A percentile compares a stretch with the other conserved stretches of the same genome.
phyloP scores from a whole-genome alignment of 1,139 yeast genomes.

The Geotrichum bryndzae region DNA sequence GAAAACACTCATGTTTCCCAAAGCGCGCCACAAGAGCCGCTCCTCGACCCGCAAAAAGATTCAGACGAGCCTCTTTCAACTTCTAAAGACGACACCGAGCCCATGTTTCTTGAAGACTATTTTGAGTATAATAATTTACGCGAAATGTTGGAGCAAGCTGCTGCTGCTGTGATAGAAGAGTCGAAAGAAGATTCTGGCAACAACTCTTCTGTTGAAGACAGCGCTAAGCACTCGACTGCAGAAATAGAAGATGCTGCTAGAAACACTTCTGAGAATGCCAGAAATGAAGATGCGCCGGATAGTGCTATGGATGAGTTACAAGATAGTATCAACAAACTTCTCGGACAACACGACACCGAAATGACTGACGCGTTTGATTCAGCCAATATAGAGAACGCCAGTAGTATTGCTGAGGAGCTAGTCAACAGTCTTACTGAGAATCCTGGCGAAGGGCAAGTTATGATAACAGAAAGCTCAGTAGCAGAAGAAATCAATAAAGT shows the following conservation, averaged over 20 bases:
- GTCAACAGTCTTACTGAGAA: background rate
- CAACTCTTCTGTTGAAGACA: background rate
- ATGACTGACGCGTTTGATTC: background rate
- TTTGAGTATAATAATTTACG: conserved; percentile 7
- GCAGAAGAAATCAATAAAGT: background rate
- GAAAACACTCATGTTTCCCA: background rate
- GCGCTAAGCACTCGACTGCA: background rate
- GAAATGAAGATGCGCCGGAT: background rate
- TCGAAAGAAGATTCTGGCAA: conserved; percentile 24
- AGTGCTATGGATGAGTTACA: conserved; percentile 4
- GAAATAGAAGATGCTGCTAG: background rate
- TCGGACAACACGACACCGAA: conserved; percentile 5
- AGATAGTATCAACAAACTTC: conserved; percentile 6
- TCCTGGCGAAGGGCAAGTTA: background rate
- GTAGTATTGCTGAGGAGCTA: background rate
- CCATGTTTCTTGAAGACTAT: background rate
- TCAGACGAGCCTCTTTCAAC: background rate
- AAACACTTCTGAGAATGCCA: background rate
- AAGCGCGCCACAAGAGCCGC: background rate
- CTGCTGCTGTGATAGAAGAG: conserved; percentile 6
- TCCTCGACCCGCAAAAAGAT: background rate
- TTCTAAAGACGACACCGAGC: background rate
- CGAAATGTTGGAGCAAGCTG: conserved; percentile 12
- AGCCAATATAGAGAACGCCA: background rate
- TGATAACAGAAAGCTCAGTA: background rate